Percentiles rank a stretch among this genome's conserved stretches.
phyloP scores from a whole-genome alignment of 2,329 filamentous ascomycete species.

The Sporothrix euskadiensis region DNA sequence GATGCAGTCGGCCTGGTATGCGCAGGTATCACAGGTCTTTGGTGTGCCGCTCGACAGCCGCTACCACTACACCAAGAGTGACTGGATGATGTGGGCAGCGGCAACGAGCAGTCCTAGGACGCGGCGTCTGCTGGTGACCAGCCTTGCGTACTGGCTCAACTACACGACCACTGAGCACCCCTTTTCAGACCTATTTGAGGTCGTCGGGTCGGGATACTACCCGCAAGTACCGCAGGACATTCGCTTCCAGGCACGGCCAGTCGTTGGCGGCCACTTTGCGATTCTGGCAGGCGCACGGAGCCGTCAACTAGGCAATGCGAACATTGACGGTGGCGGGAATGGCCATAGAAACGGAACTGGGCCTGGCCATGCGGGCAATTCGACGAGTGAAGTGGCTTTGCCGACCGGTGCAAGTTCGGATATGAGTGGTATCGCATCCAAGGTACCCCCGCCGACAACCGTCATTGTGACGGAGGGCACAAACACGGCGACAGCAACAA shows the following conservation, averaged over 20 bases:
- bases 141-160: constrained; percentile 68
- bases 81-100: constrained; percentile 74
- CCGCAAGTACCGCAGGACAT: constrained; percentile 54
- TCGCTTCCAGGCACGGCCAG: constrained; percentile 68
- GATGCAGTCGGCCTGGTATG: constrained; percentile 41
- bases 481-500: constrained; percentile 58
- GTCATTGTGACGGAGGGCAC: constrained; percentile 40
- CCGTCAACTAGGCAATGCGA: background rate
- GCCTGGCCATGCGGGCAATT: background rate
- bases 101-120: constrained; percentile 60
- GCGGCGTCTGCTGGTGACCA: constrained; percentile 61
- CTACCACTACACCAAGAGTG: constrained; percentile 71
- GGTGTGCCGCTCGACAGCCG: constrained; percentile 69
- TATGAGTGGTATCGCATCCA: background rate
- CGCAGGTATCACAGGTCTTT: constrained; percentile 64
- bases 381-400: constrained; percentile 6
- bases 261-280: constrained; percentile 71
- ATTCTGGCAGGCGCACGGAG: constrained; percentile 57
- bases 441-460: background rate
- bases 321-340: background rate
- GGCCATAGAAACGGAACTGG: background rate
- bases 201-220: constrained; percentile 58
- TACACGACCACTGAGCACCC: constrained; percentile 64
- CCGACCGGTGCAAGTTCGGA: constrained; percentile 11
- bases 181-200: constrained; percentile 68